phyloP scores from a whole-genome alignment of 2,329 filamentous ascomycete genomes.

The Diaporthe sp. region DNA sequence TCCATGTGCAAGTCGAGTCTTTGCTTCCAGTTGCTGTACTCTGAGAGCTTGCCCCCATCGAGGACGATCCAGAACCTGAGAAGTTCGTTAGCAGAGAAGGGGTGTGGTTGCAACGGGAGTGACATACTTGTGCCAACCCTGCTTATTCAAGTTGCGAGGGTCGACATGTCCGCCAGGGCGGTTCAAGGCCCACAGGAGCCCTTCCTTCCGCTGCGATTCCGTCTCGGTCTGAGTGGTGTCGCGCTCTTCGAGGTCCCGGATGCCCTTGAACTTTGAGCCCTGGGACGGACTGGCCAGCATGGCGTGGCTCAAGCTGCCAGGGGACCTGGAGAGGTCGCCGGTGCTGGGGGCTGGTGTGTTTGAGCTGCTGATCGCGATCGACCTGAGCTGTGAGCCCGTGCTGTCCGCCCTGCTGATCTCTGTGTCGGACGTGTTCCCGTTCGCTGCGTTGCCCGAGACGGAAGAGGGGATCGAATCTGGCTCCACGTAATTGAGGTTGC shows the following conservation, averaged over 20 bases:
- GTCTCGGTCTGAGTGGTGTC: conserved; percentile 65
- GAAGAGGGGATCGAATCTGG: conserved; percentile 63
- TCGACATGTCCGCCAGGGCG: conserved; percentile 94
- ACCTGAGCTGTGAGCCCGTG: conserved; percentile 74
- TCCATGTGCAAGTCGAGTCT: conserved; percentile 97
- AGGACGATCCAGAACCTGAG: conserved; percentile 96
- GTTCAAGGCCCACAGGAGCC: conserved; percentile 92
- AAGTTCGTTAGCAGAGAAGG: conserved; percentile 34
- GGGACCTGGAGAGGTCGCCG: conserved; percentile 65
- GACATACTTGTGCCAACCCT: conserved; percentile 97
- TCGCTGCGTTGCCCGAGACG: conserved; percentile 44
- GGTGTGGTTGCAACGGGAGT: neutral
- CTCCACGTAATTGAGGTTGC: conserved; percentile 78
- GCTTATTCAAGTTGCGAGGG: conserved; percentile 93
- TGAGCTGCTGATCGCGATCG: conserved; percentile 57
- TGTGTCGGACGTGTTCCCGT: conserved; percentile 68
- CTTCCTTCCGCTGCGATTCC: conserved; percentile 84
- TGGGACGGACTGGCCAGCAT: conserved; percentile 62
- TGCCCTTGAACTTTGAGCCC: conserved; percentile 82
- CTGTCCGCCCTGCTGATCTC: conserved; percentile 81
- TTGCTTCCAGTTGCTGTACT: conserved; percentile 99
- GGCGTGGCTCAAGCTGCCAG: conserved; percentile 61
- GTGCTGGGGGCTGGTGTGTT: conserved; percentile 44
- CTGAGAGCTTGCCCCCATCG: conserved; percentile 94
- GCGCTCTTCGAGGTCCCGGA: conserved; percentile 91